Evolutionary conservation across 805 yeast species (phyloP), one percentile per base, ranked within the genome.

Genomic region (Metschnikowia noctiluminum): DNA sequence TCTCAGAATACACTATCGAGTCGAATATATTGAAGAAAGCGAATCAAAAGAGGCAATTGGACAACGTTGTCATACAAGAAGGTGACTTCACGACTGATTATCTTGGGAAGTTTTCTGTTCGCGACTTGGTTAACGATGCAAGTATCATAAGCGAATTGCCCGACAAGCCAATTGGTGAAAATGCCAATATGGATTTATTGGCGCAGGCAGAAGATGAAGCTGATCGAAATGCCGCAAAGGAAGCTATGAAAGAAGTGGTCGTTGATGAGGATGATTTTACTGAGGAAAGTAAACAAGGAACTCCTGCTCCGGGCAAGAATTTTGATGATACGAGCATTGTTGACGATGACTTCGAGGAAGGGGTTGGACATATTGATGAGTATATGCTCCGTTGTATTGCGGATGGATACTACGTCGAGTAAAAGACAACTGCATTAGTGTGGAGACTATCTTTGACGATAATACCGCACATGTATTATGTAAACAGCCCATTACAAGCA

Each of bases 21-120:
- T 88, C 96, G 27, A 94, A 94, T 68, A 94, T 94, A 56, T 77
- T 94, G 68, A 83, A 83, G 59, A 92, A 92, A 65, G 97, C 98
- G 2, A 90, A 91, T 60, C 98, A 92, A 66, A 92, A 92, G 76
- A 77, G 96, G 60, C 90, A 90, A 60, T 77, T 92, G 59, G 98
- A 92, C 68, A 89, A 89, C 65, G 96, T 92, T 32, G 92, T 92
- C 46, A 94, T 94, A 58, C 98, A 94, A 70, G 96, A 91, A 45
- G 99, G 99, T 64, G 98, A 92, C 58, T 94, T 94, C 69, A 94
- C 98, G 0, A 95, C 99, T 0, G 99, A 95, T 64, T 94, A 91
- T 65, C 87, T 95, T 63, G 86, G 90, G 30, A 88, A 88, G 62
- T 73, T 91, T 45, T 87, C 97, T 0, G 92, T 91, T 6, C 79